Conservation (phyloP, 2,329 filamentous ascomycete genomes). For the Talaromyces funiculosus region DNA sequence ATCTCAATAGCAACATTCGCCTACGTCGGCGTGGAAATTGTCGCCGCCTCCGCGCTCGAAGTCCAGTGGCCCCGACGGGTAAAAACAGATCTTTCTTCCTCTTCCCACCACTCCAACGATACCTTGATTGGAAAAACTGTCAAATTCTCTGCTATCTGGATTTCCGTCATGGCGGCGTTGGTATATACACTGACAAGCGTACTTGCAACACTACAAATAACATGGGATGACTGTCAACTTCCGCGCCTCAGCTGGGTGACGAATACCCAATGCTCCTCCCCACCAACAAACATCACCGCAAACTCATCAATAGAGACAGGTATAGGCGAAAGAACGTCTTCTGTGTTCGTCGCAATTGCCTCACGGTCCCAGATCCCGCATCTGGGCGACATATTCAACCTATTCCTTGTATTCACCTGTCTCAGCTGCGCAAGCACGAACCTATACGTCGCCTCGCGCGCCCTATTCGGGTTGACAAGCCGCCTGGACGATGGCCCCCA, state of each 20-base stretch:
- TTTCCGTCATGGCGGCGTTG: constrained; percentile 22
- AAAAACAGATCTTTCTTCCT: background rate
- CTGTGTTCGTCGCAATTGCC: constrained; percentile 24
- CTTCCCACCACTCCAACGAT: constrained; percentile 1
- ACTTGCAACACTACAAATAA: constrained; percentile 23
- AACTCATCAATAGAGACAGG: background rate
- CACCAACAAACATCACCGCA: background rate
- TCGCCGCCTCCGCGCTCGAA: constrained; percentile 31
- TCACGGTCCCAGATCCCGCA: constrained; percentile 18
- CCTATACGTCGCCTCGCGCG: constrained; percentile 31
- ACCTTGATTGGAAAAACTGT: constrained; percentile 16
- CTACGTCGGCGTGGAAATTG: constrained; percentile 30
- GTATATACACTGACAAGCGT: constrained; percentile 25
- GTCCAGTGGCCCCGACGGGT: constrained; percentile 19
- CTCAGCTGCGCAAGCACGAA: constrained; percentile 30
- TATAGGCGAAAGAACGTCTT: constrained; percentile 10
- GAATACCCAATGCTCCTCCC: background rate
- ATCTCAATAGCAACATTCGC: constrained; percentile 29
- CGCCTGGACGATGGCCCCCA: constrained; percentile 16
- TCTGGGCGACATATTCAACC: constrained; percentile 23
- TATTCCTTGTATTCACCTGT: constrained; percentile 25
- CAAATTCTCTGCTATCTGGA: constrained; percentile 27
- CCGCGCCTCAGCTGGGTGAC: constrained; percentile 19
- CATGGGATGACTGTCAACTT: constrained; percentile 19
- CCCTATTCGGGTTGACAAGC: constrained; percentile 27